Evolutionary conservation across 2,329 filamentous ascomycete species (phyloP), one percentile per base, ranked within the genome.

Genomic region (Penicillium sp.): DNA sequence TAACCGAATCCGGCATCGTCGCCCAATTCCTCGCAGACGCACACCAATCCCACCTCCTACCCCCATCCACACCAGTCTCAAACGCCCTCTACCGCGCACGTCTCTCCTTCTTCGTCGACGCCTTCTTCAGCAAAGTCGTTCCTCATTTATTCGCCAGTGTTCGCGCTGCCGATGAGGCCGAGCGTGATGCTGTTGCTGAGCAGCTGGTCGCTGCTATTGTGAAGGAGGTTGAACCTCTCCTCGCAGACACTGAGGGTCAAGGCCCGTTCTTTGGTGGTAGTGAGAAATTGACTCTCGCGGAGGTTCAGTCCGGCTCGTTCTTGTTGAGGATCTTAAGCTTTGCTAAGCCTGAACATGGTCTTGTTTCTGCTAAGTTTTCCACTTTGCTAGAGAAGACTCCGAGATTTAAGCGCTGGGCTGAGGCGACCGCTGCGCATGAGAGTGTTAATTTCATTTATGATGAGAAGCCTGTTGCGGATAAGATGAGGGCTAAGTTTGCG

Each of bases 211-310:
- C 77, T 1, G 77, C 77, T 1, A 73, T 89, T 1, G 77, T 79
- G 50, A 90, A 88, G 75, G 88, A 93, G 65, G 75, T 94, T 53
- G 90, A 92, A 73, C 88, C 88, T 1, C 73, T 90, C 36, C 75
- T 95, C 26, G 67, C 65, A 3, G 76, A 79, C 50, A 80, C 80
- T 0, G 75, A 69, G 2, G 62, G 66, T 44, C 62, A 69, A 38
- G 71, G 71, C 0, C 86, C 86, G 0, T 89, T 85, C 70, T 89
- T 88, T 68, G 84, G 82, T 2, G 87, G 86, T 0, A 84, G 80
- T 49, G 76, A 82, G 19, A 84, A 76, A 67, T 68, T 91, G 38
- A 93, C 89, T 0, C 73, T 91, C 35, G 90, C 86, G 11, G 90
- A 94, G 82, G 85, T 82, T 14, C 76, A 85, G 55, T 82, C 81